Evolutionary conservation across 345 rosid genomes (phyloP).

Genomic region (Heritiera littoralis): DNA sequence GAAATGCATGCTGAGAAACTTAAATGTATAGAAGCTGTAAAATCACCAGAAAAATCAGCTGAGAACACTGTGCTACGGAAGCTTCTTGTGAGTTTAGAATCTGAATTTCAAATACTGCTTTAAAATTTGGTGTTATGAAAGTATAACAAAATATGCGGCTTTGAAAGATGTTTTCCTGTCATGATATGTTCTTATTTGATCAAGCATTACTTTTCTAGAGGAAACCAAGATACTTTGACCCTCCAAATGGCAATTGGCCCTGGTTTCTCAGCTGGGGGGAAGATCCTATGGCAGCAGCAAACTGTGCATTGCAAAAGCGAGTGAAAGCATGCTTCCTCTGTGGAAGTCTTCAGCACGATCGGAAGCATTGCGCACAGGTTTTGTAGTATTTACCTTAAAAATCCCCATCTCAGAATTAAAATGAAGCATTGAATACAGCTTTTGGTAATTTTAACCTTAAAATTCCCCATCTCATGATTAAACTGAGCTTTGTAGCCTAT

Average conservation of each 20-base stretch:
- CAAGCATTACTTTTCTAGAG: constrained; percentile 12
- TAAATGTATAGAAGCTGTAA: constrained; percentile 1
- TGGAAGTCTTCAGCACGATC: constrained; percentile 27
- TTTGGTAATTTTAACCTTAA: not conserved
- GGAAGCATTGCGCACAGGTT: constrained; percentile 37
- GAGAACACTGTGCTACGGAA: constrained; percentile 26
- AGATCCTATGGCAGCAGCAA: constrained; percentile 15
- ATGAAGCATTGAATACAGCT: not conserved
- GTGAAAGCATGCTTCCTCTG: constrained; percentile 33
- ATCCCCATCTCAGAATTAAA: not conserved
- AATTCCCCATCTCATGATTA: not conserved
- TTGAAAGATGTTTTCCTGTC: not conserved
- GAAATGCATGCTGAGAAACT: constrained; percentile 1
- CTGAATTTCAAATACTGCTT: not conserved
- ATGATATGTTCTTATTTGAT: not conserved
- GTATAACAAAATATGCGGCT: not conserved
- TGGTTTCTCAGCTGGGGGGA: constrained; percentile 23
- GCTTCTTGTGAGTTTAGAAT: constrained; percentile 31
- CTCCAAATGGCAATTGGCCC: constrained; percentile 16
- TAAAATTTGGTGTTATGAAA: not conserved
- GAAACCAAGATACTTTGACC: constrained; percentile 41
- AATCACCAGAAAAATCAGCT: constrained; percentile 2
- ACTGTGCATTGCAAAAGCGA: constrained; percentile 18
- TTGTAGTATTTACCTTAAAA: constrained; percentile 13
- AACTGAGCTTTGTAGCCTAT: not conserved